These are phyloP conservation scores for Candida oleophila DNA, from an alignment of 805 yeast species.

Conservation along the genomic window DNA sequence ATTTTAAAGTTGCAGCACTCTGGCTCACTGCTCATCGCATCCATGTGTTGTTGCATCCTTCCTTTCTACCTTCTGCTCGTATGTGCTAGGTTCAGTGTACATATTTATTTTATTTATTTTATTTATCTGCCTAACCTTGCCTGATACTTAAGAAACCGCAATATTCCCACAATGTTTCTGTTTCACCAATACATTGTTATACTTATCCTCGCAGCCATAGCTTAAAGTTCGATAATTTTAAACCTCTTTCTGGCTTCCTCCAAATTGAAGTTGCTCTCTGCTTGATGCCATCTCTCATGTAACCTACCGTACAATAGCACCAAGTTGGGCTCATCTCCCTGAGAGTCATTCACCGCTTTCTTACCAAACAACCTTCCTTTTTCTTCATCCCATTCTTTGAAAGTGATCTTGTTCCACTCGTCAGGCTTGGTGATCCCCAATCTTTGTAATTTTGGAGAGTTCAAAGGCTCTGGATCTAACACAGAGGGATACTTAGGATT, in stretches of 20 bases:
- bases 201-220: background rate
- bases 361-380: conserved; percentile 48
- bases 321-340: conserved; percentile 29
- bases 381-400: conserved; percentile 36
- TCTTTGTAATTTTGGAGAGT: conserved; percentile 21
- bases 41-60: no score
- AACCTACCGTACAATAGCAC: conserved; percentile 38
- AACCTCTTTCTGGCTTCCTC: conserved; percentile 26
- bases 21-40: no score
- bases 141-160: no score
- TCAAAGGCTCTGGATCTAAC: conserved; percentile 25
- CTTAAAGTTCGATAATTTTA: conserved; percentile 14
- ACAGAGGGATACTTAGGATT: conserved; percentile 18
- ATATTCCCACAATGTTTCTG: no score
- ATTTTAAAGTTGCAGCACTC: no score
- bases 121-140: no score
- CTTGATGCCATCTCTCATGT: conserved; percentile 46
- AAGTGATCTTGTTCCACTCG: conserved; percentile 29
- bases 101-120: no score
- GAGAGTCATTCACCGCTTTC: conserved; percentile 27
- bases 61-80: no score
- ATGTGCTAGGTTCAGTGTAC: no score
- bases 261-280: conserved; percentile 21
- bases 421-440: conserved; percentile 14
- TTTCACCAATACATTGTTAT: background rate